Percentiles rank a stretch among this genome's conserved stretches.
phyloP scores from a whole-genome alignment of 768 basidiomycete genomes.

The Suillus subalutaceus region DNA sequence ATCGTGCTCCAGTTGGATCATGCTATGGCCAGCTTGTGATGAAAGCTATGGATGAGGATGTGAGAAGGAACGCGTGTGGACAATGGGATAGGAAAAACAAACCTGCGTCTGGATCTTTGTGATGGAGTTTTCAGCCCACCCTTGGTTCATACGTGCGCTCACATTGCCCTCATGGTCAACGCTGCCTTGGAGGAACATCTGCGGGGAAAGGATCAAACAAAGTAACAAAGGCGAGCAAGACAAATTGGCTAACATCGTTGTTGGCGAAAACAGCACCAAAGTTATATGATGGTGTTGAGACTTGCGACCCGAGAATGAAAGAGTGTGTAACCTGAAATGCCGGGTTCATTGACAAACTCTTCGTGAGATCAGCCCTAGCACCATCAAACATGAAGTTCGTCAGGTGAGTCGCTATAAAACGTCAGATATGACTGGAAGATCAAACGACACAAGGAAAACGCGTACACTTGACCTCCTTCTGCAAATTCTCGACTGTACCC shows the following conservation, averaged over 20 bases:
- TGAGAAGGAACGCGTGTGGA: constrained; percentile 13
- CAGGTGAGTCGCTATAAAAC: constrained; percentile 74
- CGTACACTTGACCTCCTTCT: constrained; percentile 90
- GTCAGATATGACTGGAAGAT: constrained; percentile 2
- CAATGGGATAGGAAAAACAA: background rate
- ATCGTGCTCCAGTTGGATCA: constrained; percentile 95
- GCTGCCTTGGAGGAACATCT: constrained; percentile 93
- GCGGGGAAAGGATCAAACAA: constrained; percentile 20
- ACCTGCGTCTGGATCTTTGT: constrained; percentile 92
- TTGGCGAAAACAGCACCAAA: constrained; percentile 94
- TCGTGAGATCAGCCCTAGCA: constrained; percentile 93
- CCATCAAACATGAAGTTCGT: constrained; percentile 98
- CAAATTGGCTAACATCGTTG: constrained; percentile 54
- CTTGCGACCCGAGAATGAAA: constrained; percentile 87
- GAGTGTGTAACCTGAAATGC: constrained; percentile 98
- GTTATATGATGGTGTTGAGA: constrained; percentile 86
- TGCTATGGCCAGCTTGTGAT: constrained; percentile 76
- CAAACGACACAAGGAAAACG: constrained; percentile 12
- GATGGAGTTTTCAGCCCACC: constrained; percentile 76
- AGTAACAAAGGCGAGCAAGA: constrained; percentile 23
- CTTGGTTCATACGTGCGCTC: constrained; percentile 86
- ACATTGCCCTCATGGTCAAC: constrained; percentile 94
- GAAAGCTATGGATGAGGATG: constrained; percentile 59
- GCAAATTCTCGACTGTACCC: constrained; percentile 90
- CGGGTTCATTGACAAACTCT: constrained; percentile 90